Evolutionary conservation across 2,329 filamentous ascomycete species (phyloP), one percentile per base, ranked within the genome.

Genomic region (Ilyonectria mors-panacis): DNA sequence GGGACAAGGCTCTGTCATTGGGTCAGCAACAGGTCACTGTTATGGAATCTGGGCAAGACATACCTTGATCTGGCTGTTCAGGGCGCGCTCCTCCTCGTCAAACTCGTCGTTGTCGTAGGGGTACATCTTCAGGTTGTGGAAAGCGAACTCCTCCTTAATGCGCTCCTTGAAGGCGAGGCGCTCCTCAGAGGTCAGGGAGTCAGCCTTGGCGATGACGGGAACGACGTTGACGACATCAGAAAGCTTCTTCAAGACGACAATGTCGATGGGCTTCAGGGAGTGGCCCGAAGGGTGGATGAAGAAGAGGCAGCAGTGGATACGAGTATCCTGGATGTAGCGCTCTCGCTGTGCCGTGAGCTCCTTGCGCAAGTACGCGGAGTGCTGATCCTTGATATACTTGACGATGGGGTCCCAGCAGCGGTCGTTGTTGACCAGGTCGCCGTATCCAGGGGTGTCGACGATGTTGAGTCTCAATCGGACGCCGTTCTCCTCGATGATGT

Each of bases 341-440:
- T 99, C 96, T 85, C 96, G 94, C 88, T 99, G 96, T 75, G 96
- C 96, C 63, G 96, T 98, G 79, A 99, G 94, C 85, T 99, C 96
- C 89, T 99, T 99, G 84, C 96, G 94, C 77, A 99, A 91, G 87
- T 98, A 99, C 78, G 96, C 95, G 59, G 94, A 98, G 88, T 99
- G 96, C 88, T 99, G 96, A 85, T 99, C 96, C 89, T 99, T 99
- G 89, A 99, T 99, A 86, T 99, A 99, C 88, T 99, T 99, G 88
- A 99, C 95, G 82, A 99, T 99, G 71, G 96, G 96, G 81, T 99
- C 96, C 96, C 96, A 99, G 91, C 96, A 99, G 89, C 96, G 93
- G 86, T 99, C 96, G 84, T 99, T 99, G 90, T 99, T 99, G 84
- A 99, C 96, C 80, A 98, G 91, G 79, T 99, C 96, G 80, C 96